phyloP scores from a whole-genome alignment of 2,329 filamentous ascomycete species.

The Ilyonectria sp. region DNA sequence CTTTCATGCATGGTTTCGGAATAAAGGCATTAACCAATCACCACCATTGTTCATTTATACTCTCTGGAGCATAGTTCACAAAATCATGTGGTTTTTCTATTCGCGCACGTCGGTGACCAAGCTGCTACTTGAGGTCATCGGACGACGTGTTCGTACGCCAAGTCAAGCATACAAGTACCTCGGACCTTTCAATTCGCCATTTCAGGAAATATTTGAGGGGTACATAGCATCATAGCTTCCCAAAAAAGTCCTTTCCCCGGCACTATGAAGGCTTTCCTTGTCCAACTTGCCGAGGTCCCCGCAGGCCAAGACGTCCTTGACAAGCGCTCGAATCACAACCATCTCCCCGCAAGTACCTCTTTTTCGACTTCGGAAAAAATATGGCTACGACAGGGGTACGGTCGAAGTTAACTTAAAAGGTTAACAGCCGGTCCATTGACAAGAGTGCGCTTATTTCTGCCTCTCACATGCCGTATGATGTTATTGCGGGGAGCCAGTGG shows the following conservation, averaged over 20 bases:
- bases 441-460: slow-evolving; percentile 19
- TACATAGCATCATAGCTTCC: not conserved
- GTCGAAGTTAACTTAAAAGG: slow-evolving; percentile 13
- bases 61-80: too few relatives aligned
- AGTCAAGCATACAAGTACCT: not conserved
- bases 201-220: not conserved
- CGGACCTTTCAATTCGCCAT: not conserved
- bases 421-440: slow-evolving; percentile 18
- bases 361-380: slow-evolving; percentile 2
- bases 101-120: too few relatives aligned
- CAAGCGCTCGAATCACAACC: slow-evolving; percentile 29
- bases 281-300: slow-evolving; percentile 18
- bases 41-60: too few relatives aligned
- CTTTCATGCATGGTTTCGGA: too few relatives aligned
- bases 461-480: not conserved
- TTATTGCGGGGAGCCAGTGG: not conserved
- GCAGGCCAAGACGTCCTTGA: slow-evolving; percentile 4
- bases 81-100: too few relatives aligned
- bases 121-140: too few relatives aligned
- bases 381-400: slow-evolving; percentile 1
- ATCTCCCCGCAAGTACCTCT: not conserved
- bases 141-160: not conserved
- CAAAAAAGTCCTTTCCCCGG: not conserved
- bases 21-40: too few relatives aligned
- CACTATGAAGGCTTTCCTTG: not conserved